Conservation (phyloP, 31 red algal species). For the Porphyra umbilicalis region DNA sequence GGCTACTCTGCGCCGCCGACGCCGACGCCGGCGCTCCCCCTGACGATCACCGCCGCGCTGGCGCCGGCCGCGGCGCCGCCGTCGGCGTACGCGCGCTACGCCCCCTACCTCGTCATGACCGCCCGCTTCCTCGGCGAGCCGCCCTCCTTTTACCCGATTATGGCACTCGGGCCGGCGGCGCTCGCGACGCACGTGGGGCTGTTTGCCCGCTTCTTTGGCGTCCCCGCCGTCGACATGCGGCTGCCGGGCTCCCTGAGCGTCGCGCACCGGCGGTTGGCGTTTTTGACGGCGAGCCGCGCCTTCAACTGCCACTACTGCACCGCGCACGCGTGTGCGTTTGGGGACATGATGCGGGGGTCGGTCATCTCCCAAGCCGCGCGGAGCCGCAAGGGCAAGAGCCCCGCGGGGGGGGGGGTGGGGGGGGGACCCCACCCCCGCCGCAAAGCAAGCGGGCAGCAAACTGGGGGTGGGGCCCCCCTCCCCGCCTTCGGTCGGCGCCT, state of each 20-base stretch:
- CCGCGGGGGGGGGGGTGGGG: too few relatives aligned
- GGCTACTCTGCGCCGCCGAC: not conserved
- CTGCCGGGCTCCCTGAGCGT: not conserved
- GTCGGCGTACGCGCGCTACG: constrained; percentile 3
- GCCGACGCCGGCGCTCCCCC: not conserved
- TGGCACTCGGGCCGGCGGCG: constrained; percentile 11
- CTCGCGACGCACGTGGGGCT: constrained; percentile 14
- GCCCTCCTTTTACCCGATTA: constrained; percentile 14
- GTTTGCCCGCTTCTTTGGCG: constrained; percentile 9
- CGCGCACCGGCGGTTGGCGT: constrained; percentile 12
- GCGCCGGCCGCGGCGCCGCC: not conserved
- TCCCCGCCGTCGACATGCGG: constrained; percentile 14
- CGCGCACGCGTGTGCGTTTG: constrained; percentile 9
- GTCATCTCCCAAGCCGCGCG: constrained; percentile 1
- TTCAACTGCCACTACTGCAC: constrained; percentile 21
- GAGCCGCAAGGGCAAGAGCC: not conserved
- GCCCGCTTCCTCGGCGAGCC: constrained; percentile 25
- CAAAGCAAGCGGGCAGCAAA: too few relatives aligned
- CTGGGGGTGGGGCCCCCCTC: too few relatives aligned
- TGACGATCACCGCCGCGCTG: constrained; percentile 13
- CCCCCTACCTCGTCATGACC: constrained; percentile 14
- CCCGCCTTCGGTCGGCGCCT: too few relatives aligned
- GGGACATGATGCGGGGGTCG: constrained; percentile 13
- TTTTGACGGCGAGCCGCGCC: constrained; percentile 3
- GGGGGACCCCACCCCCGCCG: too few relatives aligned